Evolutionary conservation across 305 asterid species (phyloP).

Genomic region (Solanum hybrid): DNA sequence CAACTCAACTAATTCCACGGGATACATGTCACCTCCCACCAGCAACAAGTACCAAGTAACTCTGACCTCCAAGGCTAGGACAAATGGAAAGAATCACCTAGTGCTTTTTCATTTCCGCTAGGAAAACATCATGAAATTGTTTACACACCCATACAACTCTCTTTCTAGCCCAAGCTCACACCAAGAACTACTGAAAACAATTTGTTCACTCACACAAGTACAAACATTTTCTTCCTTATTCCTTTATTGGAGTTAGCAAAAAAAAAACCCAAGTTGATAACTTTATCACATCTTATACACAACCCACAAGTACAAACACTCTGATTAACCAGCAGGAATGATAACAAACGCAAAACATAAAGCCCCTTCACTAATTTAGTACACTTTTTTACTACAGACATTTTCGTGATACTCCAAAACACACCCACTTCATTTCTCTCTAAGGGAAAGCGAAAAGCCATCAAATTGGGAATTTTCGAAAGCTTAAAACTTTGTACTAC

Average conservation of each 20-base stretch:
- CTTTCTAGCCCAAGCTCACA: not conserved
- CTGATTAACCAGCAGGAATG: not conserved
- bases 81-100: not conserved
- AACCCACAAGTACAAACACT: not conserved
- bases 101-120: not conserved
- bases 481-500: slow-evolving; percentile 16
- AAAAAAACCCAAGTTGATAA: not conserved
- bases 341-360: not conserved
- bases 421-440: not conserved
- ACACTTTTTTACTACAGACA: not conserved
- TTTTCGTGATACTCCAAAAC: not conserved
- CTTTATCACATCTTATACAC: not conserved
- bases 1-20: not conserved
- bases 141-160: not conserved
- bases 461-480: not conserved
- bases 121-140: not conserved
- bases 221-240: not conserved
- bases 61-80: not conserved
- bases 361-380: not conserved
- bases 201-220: not conserved
- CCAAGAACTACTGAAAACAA: not conserved
- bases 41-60: not conserved
- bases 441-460: not conserved
- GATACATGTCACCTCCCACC: not conserved
- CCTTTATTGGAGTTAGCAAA: not conserved